Evolutionary conservation across 768 basidiomycete genomes (phyloP), one percentile per base, ranked within the genome.

Genomic region (Fomitopsis pulvina): DNA sequence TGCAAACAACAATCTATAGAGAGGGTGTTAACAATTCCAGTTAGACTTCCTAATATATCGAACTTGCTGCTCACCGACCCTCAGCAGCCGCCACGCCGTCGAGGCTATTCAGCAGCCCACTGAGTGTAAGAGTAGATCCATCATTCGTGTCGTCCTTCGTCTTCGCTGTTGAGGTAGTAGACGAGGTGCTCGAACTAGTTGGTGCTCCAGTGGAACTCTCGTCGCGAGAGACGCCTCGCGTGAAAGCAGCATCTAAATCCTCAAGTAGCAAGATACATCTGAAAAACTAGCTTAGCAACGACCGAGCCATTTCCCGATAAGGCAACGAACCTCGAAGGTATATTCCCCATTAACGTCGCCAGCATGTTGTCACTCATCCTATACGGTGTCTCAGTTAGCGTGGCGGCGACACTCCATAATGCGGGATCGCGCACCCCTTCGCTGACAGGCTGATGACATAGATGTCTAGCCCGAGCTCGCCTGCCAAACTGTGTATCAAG

Each of bases 221-320:
- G 66, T 91, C 90, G 69, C 90, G 89, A 66, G 80, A 85, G 63
- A 91, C 83, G 48, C 83, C 85, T 44, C 87, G 85, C 56, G 90
- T 92, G 71, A 92, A 92, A 24, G 90, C 90, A 49, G 90, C 90
- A 65, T 92, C 90, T 58, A 95, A 78, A 75, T 95, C 92, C 71
- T 95, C 92, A 64, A 95, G 78, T 67, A 95, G 84, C 59, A 95
- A 75, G 53, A 95, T 91, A 74, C 89, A 92, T 73, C 89, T 89
- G 58, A 42, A 14, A 37, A 42, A 25, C n/a, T 18, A 37, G 14
- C 9, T 46, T 3, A 29, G 14, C 16, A 11, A 8, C 32, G n/a
- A n/a, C 5, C 12, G 48, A 30, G 57, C 48, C 59, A 48, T 50
- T 46, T 53, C n/a, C n/a, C 56, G 43, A 47, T 42, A 11, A 52